phyloP scores from a whole-genome alignment of 345 rosid species.

The Aethionema arabicum region DNA sequence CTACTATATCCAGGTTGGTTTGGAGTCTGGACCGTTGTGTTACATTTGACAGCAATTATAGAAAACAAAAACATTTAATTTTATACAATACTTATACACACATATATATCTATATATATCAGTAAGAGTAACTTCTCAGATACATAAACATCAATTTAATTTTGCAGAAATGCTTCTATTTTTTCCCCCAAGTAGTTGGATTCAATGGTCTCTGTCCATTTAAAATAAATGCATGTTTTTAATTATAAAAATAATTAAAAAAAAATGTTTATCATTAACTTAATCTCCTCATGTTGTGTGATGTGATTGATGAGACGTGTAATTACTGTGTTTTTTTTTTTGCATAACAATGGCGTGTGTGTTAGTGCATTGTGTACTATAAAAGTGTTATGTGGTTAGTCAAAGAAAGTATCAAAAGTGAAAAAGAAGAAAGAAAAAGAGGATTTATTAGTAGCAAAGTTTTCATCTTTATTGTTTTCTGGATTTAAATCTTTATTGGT shows the following conservation, averaged over 20 bases:
- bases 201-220: background rate
- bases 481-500: slow-evolving; percentile 10
- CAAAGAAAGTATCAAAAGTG: slow-evolving; percentile 29
- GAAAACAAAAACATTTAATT: slow-evolving; percentile 26
- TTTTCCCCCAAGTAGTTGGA: background rate
- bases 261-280: slow-evolving; percentile 22
- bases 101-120: background rate
- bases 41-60: slow-evolving; percentile 30
- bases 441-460: slow-evolving; percentile 26
- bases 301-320: slow-evolving; percentile 31
- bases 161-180: slow-evolving; percentile 7
- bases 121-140: slow-evolving; percentile 23
- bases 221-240: slow-evolving; percentile 20
- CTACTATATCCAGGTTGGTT: slow-evolving; percentile 43
- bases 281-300: slow-evolving; percentile 22
- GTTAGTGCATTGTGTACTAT: slow-evolving; percentile 38
- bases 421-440: slow-evolving; percentile 8
- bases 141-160: slow-evolving; percentile 23
- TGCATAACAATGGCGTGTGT: slow-evolving; percentile 31
- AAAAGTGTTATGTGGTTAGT: slow-evolving; percentile 37
- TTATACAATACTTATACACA: slow-evolving; percentile 20
- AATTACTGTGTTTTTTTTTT: slow-evolving; percentile 22
- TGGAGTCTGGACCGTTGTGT: slow-evolving; percentile 37
- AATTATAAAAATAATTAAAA: background rate
- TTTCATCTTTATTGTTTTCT: slow-evolving; percentile 35